These are phyloP conservation scores for Clathrospora elynae DNA, from an alignment of 2,329 filamentous ascomycete species.

Conservation along the genomic window DNA sequence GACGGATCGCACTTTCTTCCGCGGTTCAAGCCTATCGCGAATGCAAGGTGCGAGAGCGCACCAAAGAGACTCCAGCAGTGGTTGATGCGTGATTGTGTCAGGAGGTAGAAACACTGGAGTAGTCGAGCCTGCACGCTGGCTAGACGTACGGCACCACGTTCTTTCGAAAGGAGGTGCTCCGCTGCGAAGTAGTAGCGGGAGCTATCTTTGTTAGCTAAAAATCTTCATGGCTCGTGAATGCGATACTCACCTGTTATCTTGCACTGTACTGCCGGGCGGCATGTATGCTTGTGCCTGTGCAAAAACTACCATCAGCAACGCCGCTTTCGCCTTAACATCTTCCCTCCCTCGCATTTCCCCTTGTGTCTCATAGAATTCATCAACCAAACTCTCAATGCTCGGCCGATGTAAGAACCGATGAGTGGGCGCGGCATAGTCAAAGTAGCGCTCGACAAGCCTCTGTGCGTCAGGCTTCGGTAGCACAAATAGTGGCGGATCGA, in stretches of 20 bases:
- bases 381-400: constrained; percentile 54
- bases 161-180: constrained; percentile 54
- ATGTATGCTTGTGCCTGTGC: constrained; percentile 57
- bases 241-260: constrained; percentile 32
- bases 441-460: constrained; percentile 60
- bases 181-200: constrained; percentile 53
- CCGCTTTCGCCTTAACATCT: constrained; percentile 51
- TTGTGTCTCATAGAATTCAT: constrained; percentile 54
- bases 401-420: constrained; percentile 64
- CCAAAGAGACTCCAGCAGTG: constrained; percentile 67
- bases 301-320: constrained; percentile 59
- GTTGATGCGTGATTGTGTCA: constrained; percentile 64
- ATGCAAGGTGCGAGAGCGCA: constrained; percentile 59
- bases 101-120: constrained; percentile 63
- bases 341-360: constrained; percentile 50
- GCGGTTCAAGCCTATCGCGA: constrained; percentile 54
- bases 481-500: constrained; percentile 52
- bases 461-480: constrained; percentile 52
- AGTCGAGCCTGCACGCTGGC: constrained; percentile 64
- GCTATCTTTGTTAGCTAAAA: constrained; percentile 17
- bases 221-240: background rate
- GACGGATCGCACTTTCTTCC: constrained; percentile 42
- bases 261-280: constrained; percentile 32
- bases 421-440: constrained; percentile 65
- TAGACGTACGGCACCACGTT: constrained; percentile 60